Conservation (phyloP, 75 land plant species). For the Azolla pinnata region DNA sequence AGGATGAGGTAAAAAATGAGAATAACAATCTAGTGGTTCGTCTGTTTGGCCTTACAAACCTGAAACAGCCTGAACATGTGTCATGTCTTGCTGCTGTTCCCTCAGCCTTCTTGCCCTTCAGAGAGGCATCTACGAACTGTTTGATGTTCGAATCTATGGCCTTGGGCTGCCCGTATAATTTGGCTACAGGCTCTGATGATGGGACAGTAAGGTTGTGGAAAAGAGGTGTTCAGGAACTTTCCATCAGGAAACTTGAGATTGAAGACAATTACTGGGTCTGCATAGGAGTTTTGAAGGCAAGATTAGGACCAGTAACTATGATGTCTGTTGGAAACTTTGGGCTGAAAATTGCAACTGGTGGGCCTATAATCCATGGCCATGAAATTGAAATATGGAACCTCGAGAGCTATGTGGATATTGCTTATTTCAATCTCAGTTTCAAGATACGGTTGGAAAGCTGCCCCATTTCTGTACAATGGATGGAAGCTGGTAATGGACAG, state of each 20-base stretch:
- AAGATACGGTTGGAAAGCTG: slow-evolving; percentile 22
- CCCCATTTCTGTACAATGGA: slow-evolving; percentile 52
- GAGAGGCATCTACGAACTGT: slow-evolving; percentile 9
- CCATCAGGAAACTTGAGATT: not conserved
- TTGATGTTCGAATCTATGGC: slow-evolving; percentile 5
- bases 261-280: slow-evolving; percentile 41
- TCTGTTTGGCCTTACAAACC: too few species aligned
- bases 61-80: too few species aligned
- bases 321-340: slow-evolving; percentile 47
- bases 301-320: slow-evolving; percentile 35
- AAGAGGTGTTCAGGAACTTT: slow-evolving; percentile 6
- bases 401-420: slow-evolving; percentile 27
- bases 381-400: slow-evolving; percentile 58
- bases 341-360: slow-evolving; percentile 54
- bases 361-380: slow-evolving; percentile 5
- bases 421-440: slow-evolving; percentile 46
- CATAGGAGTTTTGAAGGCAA: slow-evolving; percentile 41
- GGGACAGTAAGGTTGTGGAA: slow-evolving; percentile 68
- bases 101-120: slow-evolving; percentile 10
- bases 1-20: slow-evolving; percentile 1
- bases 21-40: slow-evolving; percentile 3
- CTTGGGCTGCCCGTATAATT: slow-evolving; percentile 20
- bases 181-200: slow-evolving; percentile 64
- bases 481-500: slow-evolving; percentile 56
- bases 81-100: slow-evolving; percentile 35